phyloP scores from a whole-genome alignment of 2,329 filamentous ascomycete species.

The Beauveria pseudobassiana region DNA sequence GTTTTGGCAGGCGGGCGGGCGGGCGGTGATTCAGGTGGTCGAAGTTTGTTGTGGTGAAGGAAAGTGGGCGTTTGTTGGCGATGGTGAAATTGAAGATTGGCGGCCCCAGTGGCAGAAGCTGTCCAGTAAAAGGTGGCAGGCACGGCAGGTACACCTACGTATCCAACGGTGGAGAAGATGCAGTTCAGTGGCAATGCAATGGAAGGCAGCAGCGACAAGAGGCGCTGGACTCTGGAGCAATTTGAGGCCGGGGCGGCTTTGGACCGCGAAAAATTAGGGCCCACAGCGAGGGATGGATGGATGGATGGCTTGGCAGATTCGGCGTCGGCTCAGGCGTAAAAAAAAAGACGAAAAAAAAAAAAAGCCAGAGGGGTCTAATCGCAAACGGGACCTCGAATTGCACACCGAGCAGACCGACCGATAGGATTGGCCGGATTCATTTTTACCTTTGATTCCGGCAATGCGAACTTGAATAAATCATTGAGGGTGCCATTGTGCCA shows the following conservation, averaged over 20 bases:
- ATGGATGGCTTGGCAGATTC: not conserved
- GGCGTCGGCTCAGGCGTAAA: not conserved
- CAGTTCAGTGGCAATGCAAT: not conserved
- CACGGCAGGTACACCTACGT: not conserved
- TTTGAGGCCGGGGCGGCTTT: not conserved
- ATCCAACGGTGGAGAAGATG: not conserved
- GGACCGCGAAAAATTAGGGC: not conserved
- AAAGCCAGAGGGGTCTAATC: not conserved
- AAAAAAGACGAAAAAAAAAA: not conserved
- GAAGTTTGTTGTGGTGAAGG: constrained; percentile 8
- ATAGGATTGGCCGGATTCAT: too few relatives aligned
- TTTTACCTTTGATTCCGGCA: too few relatives aligned
- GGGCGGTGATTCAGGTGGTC: not conserved
- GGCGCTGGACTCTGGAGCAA: not conserved
- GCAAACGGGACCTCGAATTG: not conserved
- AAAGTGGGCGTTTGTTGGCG: constrained; percentile 10
- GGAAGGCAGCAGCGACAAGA: not conserved
- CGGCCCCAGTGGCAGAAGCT: not conserved
- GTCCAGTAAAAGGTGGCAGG: not conserved
- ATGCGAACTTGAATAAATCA: not conserved
- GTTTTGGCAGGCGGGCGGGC: not conserved
- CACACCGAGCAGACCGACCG: too few relatives aligned
- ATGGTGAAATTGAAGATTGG: constrained; percentile 6
- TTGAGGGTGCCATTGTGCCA: not conserved
- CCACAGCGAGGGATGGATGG: constrained; percentile 1